Evolutionary conservation across 2,329 filamentous ascomycete genomes (phyloP).

Genomic region (Berkeleyomyces rouxiae): DNA sequence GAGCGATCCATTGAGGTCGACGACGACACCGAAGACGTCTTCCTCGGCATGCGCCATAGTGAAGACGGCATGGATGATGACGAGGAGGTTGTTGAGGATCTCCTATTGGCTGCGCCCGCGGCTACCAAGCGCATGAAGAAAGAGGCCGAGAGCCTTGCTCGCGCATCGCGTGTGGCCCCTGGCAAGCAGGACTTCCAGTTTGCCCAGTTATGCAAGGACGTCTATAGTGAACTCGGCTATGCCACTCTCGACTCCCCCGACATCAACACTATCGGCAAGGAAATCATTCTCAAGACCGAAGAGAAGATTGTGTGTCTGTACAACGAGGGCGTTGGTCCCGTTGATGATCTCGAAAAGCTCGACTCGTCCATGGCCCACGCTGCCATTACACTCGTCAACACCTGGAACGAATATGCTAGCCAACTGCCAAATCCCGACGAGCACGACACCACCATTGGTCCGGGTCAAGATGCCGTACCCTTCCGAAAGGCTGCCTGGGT

Average conservation of each 20-base stretch:
- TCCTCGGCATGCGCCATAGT: conserved; percentile 31
- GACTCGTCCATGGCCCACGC: conserved; percentile 39
- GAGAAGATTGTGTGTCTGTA: conserved; percentile 50
- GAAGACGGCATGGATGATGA: conserved; percentile 25
- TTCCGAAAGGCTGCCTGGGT: conserved; percentile 65
- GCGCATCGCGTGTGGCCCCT: conserved; percentile 24
- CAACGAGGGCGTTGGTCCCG: conserved; percentile 39
- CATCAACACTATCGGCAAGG: conserved; percentile 60
- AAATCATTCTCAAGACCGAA: conserved; percentile 62
- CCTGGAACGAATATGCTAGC: conserved; percentile 40
- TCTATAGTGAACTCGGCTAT: conserved; percentile 39
- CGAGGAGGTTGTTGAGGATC: conserved; percentile 12
- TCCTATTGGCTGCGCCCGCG: conserved; percentile 37
- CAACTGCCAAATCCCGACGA: conserved; percentile 33
- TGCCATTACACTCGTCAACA: conserved; percentile 32
- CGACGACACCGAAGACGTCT: conserved; percentile 30
- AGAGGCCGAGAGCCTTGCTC: conserved; percentile 40
- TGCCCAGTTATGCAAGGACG: conserved; percentile 52
- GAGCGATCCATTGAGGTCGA: conserved; percentile 23
- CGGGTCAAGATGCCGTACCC: conserved; percentile 40
- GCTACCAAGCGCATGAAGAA: conserved; percentile 35
- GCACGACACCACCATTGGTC: conserved; percentile 46
- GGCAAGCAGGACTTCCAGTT: conserved; percentile 46
- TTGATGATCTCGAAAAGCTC: conserved; percentile 39
- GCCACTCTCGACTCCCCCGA: conserved; percentile 53